A percentile compares a stretch with the other conserved stretches of the same genome.
Evolutionary conservation across 176 grass and related monocot species (phyloP).

Genomic region (Juncus effusus): DNA sequence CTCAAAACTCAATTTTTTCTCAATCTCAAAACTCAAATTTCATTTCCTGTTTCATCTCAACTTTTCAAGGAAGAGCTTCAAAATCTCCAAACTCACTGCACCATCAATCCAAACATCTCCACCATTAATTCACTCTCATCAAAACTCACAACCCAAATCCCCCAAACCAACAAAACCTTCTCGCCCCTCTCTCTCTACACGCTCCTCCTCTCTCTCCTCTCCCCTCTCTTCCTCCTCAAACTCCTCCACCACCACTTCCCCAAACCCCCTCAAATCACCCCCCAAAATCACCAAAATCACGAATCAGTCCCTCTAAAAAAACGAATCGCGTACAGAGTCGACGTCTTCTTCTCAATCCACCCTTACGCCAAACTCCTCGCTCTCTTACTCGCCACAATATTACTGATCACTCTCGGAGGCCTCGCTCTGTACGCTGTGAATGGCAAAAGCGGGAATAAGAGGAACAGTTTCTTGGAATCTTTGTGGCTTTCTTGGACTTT

Average conservation of each 20-base stretch:
- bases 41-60: constrained; percentile 1
- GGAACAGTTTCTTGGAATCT: constrained; percentile 61
- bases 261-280: constrained; percentile 7
- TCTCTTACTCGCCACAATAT: constrained; percentile 64
- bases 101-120: too few species aligned
- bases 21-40: neutral
- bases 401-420: constrained; percentile 79
- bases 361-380: constrained; percentile 92
- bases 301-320: constrained; percentile 86
- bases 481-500: constrained; percentile 99
- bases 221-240: constrained; percentile 53
- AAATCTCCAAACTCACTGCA: constrained; percentile 14
- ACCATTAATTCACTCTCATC: neutral
- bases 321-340: constrained; percentile 80
- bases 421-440: constrained; percentile 71
- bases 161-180: constrained; percentile 20
- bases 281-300: constrained; percentile 19
- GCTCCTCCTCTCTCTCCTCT: constrained; percentile 43
- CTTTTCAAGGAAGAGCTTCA: constrained; percentile 51
- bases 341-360: constrained; percentile 93
- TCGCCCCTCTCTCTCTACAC: constrained; percentile 39
- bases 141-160: neutral
- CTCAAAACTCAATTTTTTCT: neutral
- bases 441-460: constrained; percentile 11
- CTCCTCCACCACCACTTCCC: constrained; percentile 45